phyloP scores from a whole-genome alignment of 345 rosid species.

The Angophora floribunda region DNA sequence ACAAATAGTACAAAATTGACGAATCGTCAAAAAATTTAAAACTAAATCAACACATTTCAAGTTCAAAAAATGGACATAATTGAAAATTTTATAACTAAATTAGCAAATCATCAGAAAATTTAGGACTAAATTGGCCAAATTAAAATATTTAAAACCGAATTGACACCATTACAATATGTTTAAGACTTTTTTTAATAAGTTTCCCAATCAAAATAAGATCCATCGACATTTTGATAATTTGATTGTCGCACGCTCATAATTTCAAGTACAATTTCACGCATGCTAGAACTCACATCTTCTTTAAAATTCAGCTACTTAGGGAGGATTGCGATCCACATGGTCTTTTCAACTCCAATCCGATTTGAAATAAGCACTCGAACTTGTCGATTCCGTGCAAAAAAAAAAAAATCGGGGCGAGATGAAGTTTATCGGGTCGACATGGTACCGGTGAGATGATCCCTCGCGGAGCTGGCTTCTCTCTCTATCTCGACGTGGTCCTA shows the following conservation, averaged over 20 bases:
- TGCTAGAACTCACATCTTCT: not conserved
- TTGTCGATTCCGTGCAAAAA: not conserved
- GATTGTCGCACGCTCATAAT: not conserved
- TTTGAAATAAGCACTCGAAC: not conserved
- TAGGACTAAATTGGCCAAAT: too few species aligned
- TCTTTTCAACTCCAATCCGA: not conserved
- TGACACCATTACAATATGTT: rapidly evolving
- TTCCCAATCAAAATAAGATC: rapidly evolving
- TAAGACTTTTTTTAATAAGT: rapidly evolving
- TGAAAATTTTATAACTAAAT: too few species aligned
- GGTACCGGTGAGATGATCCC: not conserved
- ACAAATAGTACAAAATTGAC: too few species aligned
- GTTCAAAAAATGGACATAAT: rapidly evolving
- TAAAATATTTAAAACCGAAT: rapidly evolving
- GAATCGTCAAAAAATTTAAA: rapidly evolving
- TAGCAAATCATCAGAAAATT: too few species aligned
- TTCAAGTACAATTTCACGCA: too few species aligned
- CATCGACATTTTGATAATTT: not conserved
- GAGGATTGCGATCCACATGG: not conserved
- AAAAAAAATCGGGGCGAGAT: not conserved
- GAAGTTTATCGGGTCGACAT: not conserved
- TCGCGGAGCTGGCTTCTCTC: not conserved
- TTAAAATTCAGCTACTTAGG: not conserved
- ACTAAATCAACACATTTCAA: too few species aligned
- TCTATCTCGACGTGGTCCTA: not conserved